Percentiles rank a stretch among this genome's conserved stretches.
These are phyloP conservation scores for Cupressus sempervirens DNA, from an alignment of 75 land plant species.

Conservation along the genomic window DNA sequence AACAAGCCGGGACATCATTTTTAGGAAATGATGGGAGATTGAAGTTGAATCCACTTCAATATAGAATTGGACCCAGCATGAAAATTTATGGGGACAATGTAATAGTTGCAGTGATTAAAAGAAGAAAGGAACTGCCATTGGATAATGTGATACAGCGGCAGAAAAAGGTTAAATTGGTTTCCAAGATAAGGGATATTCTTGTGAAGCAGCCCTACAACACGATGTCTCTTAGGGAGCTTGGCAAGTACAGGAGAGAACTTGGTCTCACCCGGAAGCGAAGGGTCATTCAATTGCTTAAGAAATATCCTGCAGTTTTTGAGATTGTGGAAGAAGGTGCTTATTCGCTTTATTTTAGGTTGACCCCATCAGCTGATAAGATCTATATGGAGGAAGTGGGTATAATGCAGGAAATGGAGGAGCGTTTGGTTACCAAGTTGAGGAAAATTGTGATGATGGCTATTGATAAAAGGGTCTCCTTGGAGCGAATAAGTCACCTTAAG, in stretches of 20 bases:
- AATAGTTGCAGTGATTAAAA: constrained; percentile 59
- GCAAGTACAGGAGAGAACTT: constrained; percentile 51
- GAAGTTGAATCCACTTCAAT: background rate
- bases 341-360: constrained; percentile 57
- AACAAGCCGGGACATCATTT: background rate
- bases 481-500: constrained; percentile 79
- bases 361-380: constrained; percentile 68
- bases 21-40: background rate
- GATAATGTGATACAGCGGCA: constrained; percentile 87
- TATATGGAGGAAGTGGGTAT: constrained; percentile 71
- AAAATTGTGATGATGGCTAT: constrained; percentile 95
- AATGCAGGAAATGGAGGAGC: constrained; percentile 71
- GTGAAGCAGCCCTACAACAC: constrained; percentile 77
- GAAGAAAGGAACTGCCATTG: constrained; percentile 76
- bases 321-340: constrained; percentile 82
- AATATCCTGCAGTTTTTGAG: constrained; percentile 81
- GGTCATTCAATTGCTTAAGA: constrained; percentile 64
- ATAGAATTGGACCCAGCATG: background rate
- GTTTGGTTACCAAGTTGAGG: constrained; percentile 63
- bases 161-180: constrained; percentile 86
- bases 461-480: constrained; percentile 71
- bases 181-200: constrained; percentile 74
- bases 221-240: constrained; percentile 71
- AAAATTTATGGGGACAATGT: constrained; percentile 13
- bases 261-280: constrained; percentile 60